Conservation (phyloP, 768 basidiomycete genomes). For the Termitomyces bulborhizus region DNA sequence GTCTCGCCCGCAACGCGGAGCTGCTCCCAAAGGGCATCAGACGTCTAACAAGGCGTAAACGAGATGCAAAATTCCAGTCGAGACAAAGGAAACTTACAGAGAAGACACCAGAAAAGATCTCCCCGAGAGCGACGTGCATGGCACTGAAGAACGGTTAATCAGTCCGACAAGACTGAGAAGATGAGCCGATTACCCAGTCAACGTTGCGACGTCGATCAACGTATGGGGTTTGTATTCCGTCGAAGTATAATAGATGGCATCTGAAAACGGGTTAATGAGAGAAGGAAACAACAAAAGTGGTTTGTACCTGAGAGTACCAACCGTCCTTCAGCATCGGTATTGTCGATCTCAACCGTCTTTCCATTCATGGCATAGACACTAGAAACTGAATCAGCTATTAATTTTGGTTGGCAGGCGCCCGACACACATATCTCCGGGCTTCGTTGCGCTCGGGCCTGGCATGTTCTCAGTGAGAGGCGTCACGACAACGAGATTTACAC, state of each 20-base stretch:
- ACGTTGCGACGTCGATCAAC: conserved; percentile 81
- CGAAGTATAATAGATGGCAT: conserved; percentile 80
- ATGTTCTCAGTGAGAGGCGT: conserved; percentile 83
- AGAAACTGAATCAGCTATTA: not conserved
- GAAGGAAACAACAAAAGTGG: not conserved
- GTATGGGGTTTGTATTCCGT: conserved; percentile 76
- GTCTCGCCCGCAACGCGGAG: conserved; percentile 64
- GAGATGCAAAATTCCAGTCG: not conserved
- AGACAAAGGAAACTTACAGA: conserved; percentile 37
- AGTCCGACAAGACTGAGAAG: not conserved
- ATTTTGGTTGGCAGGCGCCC: not conserved
- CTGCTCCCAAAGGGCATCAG: conserved; percentile 67
- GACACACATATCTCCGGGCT: conserved; percentile 80
- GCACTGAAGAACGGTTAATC: conserved; percentile 37
- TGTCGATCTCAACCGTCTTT: conserved; percentile 81
- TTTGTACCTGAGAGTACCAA: conserved; percentile 62
- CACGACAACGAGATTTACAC: conserved; percentile 68
- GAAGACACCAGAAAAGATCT: conserved; percentile 74
- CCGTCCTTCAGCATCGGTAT: conserved; percentile 82
- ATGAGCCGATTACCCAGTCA: conserved; percentile 54
- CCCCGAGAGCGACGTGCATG: conserved; percentile 67
- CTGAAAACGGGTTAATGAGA: conserved; percentile 25
- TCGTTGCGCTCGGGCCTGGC: conserved; percentile 67
- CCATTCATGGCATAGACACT: conserved; percentile 87
- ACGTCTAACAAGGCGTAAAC: conserved; percentile 37